A percentile compares a stretch with the other conserved stretches of the same genome.
phyloP scores from a whole-genome alignment of 2,329 filamentous ascomycete species.

The Diaporthe velutina region DNA sequence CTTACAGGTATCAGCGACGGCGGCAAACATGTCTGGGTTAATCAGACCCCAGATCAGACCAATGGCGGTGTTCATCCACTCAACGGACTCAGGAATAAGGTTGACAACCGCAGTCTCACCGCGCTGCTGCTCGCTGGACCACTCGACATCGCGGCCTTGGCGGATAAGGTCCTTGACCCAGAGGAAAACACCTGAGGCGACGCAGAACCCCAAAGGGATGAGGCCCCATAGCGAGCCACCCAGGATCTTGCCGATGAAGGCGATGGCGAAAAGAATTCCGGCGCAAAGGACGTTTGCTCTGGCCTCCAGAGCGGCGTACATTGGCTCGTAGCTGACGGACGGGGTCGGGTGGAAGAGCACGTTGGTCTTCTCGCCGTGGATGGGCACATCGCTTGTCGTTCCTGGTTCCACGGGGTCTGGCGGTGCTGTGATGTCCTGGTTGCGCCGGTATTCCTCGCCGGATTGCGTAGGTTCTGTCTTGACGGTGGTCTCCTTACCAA shows the following conservation, averaged over 20 bases:
- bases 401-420: conserved; percentile 87
- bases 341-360: conserved; percentile 96
- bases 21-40: conserved; percentile 95
- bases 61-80: conserved; percentile 95
- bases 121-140: conserved; percentile 87
- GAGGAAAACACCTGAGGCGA: conserved; percentile 84
- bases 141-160: conserved; percentile 86
- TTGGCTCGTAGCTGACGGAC: conserved; percentile 89
- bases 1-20: conserved; percentile 90
- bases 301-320: conserved; percentile 82
- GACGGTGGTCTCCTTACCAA: conserved; percentile 80
- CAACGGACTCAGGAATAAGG: conserved; percentile 90
- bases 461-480: conserved; percentile 79
- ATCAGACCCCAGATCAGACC: conserved; percentile 90
- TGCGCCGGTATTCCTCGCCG: conserved; percentile 83
- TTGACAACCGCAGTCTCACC: conserved; percentile 90
- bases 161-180: conserved; percentile 91
- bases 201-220: conserved; percentile 77
- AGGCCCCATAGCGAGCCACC: conserved; percentile 83
- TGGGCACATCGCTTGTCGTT: conserved; percentile 92
- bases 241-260: conserved; percentile 83
- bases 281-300: conserved; percentile 78
- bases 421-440: conserved; percentile 90
- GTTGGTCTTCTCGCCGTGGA: conserved; percentile 96
- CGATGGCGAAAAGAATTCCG: conserved; percentile 78